A percentile compares a stretch with the other conserved stretches of the same genome.
Evolutionary conservation across 2,329 filamentous ascomycete genomes (phyloP).

Genomic region (Colletotrichum australisinense): DNA sequence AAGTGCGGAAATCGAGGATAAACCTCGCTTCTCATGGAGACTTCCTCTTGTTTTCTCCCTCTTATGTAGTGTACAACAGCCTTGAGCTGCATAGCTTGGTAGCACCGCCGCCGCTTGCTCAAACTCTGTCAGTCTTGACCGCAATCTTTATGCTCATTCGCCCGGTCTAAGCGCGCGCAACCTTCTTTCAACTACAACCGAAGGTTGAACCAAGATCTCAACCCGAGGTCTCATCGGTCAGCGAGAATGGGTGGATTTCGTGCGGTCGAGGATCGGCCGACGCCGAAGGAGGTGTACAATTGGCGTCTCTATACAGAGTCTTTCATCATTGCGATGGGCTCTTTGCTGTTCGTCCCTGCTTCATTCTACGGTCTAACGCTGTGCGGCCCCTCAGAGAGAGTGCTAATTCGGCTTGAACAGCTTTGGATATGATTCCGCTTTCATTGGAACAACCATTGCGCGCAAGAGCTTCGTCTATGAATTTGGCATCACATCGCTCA

Average conservation of each 20-base stretch:
- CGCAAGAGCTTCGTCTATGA: constrained; percentile 59
- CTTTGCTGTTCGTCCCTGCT: constrained; percentile 48
- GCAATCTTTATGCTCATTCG: neutral
- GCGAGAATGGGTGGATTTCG: constrained; percentile 51
- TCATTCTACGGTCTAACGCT: too few relatives aligned
- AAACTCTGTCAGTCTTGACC: neutral
- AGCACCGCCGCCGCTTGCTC: neutral
- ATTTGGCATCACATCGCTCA: constrained; percentile 44
- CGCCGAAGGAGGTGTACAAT: constrained; percentile 66
- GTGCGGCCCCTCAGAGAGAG: neutral
- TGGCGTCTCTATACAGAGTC: constrained; percentile 61
- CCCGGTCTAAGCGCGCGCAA: neutral
- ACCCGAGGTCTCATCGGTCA: neutral
- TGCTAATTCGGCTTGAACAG: constrained; percentile 38
- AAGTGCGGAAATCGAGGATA: constrained; percentile 25
- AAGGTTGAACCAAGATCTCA: neutral
- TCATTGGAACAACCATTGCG: constrained; percentile 65
- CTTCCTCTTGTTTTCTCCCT: neutral
- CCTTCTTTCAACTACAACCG: neutral
- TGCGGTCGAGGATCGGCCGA: constrained; percentile 65
- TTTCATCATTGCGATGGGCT: constrained; percentile 60
- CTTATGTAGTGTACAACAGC: neutral
- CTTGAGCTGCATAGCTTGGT: neutral
- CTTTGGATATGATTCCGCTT: constrained; percentile 65
- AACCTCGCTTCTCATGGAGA: constrained; percentile 5